A percentile compares a stretch with the other conserved stretches of the same genome.
phyloP scores from a whole-genome alignment of 2,329 filamentous ascomycete species.

The Chaetomium olivaceum region DNA sequence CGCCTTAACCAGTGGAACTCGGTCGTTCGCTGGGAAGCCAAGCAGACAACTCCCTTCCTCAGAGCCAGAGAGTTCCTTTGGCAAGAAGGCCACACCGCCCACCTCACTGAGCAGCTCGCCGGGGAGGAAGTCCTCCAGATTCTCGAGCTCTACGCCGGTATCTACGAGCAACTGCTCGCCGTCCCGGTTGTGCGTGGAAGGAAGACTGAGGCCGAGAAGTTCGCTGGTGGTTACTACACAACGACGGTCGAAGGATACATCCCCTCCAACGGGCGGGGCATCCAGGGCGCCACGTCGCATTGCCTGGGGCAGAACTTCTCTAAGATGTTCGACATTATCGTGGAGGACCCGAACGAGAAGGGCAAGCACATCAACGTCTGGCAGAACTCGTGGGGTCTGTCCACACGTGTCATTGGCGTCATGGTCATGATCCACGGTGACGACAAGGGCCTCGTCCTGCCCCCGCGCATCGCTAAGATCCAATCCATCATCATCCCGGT shows the following conservation, averaged over 20 bases:
- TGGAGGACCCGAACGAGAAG: slow-evolving; percentile 85
- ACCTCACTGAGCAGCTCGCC: slow-evolving; percentile 79
- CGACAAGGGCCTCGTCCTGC: slow-evolving; percentile 90
- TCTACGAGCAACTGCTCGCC: slow-evolving; percentile 92
- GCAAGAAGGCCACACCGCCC: slow-evolving; percentile 94
- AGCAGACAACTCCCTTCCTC: slow-evolving; percentile 59
- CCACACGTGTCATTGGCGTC: slow-evolving; percentile 94
- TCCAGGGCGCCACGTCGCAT: slow-evolving; percentile 94
- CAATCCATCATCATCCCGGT: slow-evolving; percentile 90
- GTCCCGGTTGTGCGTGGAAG: slow-evolving; percentile 90
- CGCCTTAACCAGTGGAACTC: slow-evolving; percentile 99
- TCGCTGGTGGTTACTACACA: slow-evolving; percentile 93
- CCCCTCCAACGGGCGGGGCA: slow-evolving; percentile 90
- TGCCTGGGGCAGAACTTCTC: slow-evolving; percentile 96
- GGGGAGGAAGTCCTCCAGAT: slow-evolving; percentile 88
- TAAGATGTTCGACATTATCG: slow-evolving; percentile 98
- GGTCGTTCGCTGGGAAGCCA: slow-evolving; percentile 68
- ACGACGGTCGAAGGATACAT: slow-evolving; percentile 98
- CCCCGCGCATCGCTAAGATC: slow-evolving; percentile 82
- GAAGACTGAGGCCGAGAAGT: slow-evolving; percentile 98
- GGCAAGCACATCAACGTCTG: slow-evolving; percentile 83
- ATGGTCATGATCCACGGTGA: slow-evolving; percentile 99
- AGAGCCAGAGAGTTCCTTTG: slow-evolving; percentile 93
- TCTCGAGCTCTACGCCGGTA: slow-evolving; percentile 84
- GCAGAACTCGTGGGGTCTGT: slow-evolving; percentile 99